A percentile compares a stretch with the other conserved stretches of the same genome.
Conservation (phyloP, 495 filamentous ascomycete genomes). For the Penicillium bialowiezense region DNA sequence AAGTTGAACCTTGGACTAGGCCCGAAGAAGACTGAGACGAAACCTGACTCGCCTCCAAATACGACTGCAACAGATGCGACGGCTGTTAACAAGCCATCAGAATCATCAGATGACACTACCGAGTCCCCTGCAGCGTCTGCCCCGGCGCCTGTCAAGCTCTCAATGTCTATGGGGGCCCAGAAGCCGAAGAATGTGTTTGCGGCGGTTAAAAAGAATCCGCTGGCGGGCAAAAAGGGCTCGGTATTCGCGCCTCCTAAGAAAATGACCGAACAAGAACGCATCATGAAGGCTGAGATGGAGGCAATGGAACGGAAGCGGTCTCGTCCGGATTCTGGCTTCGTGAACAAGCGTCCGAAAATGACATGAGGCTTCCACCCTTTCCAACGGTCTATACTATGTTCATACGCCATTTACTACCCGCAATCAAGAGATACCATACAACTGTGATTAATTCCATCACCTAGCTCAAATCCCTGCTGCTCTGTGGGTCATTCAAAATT, state of each 20-base stretch:
- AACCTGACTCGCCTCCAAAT: conserved; percentile 25
- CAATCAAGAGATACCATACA: too few species aligned
- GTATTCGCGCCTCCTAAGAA: conserved; percentile 64
- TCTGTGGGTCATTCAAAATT: too few species aligned
- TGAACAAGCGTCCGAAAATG: conserved; percentile 37
- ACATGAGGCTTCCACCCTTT: conserved; percentile 22
- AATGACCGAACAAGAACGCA: conserved; percentile 85
- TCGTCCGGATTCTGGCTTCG: conserved; percentile 29
- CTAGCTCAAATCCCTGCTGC: too few species aligned
- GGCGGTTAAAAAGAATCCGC: conserved; percentile 61
- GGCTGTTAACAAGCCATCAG: background rate
- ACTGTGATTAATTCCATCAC: too few species aligned
- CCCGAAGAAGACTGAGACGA: conserved; percentile 33
- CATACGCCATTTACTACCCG: too few species aligned
- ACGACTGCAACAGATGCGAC: conserved; percentile 5
- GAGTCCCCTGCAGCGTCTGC: conserved; percentile 22
- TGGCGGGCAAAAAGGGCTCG: conserved; percentile 59
- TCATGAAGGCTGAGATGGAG: conserved; percentile 81
- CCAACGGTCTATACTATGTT: too few species aligned
- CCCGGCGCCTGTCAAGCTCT: conserved; percentile 39
- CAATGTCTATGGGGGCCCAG: conserved; percentile 58
- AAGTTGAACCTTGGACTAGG: conserved; percentile 66
- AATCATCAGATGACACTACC: conserved; percentile 16
- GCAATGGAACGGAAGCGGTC: conserved; percentile 65
- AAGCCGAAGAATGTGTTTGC: conserved; percentile 83